A percentile compares a stretch with the other conserved stretches of the same genome.
Evolutionary conservation across 345 rosid genomes (phyloP).

Genomic region (Citrus maxima): DNA sequence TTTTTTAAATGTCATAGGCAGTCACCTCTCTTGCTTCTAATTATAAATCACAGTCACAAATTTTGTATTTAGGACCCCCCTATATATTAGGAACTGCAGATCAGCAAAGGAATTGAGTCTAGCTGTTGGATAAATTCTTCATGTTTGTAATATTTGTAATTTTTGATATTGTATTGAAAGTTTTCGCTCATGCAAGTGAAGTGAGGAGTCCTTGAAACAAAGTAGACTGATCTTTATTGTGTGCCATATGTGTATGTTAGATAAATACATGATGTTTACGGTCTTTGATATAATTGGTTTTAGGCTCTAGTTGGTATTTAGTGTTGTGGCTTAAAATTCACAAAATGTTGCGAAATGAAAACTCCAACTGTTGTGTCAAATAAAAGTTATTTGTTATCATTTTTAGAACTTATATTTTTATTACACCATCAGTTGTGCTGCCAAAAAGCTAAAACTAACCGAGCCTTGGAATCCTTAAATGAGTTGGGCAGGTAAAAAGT

Average conservation of each 20-base stretch:
- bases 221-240: not conserved
- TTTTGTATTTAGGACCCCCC: slow-evolving; percentile 1
- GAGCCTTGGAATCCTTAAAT: no score
- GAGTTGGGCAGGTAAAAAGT: no score
- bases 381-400: no score
- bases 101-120: not conserved
- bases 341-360: not conserved
- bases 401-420: no score
- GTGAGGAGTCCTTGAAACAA: not conserved
- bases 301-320: not conserved
- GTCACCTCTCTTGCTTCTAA: not conserved
- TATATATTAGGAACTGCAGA: not conserved
- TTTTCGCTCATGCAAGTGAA: not conserved
- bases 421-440: no score
- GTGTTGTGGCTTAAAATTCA: no score
- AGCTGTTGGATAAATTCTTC: not conserved
- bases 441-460: no score
- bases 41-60: not conserved
- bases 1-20: not conserved
- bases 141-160: not conserved
- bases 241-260: no score
- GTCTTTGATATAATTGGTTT: no score
- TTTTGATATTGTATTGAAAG: not conserved
- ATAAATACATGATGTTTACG: no score
- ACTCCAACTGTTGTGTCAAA: not conserved